Conservation (phyloP, 768 basidiomycete genomes). For the Mycena chlorophos region DNA sequence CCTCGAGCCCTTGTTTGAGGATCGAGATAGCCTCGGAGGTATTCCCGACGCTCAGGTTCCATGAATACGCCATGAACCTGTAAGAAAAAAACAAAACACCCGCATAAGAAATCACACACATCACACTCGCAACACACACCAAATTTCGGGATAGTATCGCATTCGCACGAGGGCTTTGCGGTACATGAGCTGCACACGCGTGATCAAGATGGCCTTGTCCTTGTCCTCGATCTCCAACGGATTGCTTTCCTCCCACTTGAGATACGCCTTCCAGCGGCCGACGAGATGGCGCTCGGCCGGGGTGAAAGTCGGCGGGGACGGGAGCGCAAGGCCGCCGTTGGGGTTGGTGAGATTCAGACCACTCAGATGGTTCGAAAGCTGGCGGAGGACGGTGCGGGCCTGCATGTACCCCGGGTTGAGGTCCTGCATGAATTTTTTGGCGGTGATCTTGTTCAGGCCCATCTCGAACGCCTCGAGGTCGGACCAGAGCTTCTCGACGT, state of each 20-base stretch:
- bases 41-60: slow-evolving; percentile 74
- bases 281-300: slow-evolving; percentile 70
- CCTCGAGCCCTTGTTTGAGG: slow-evolving; percentile 82
- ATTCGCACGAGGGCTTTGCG: slow-evolving; percentile 88
- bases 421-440: slow-evolving; percentile 94
- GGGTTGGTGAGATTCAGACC: slow-evolving; percentile 54
- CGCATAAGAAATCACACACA: slow-evolving; percentile 7
- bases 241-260: slow-evolving; percentile 95
- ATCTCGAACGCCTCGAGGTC: slow-evolving; percentile 93
- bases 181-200: slow-evolving; percentile 79
- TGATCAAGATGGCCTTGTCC: slow-evolving; percentile 64
- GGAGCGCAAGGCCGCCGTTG: slow-evolving; percentile 59
- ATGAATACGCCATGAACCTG: slow-evolving; percentile 91
- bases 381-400: slow-evolving; percentile 83
- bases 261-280: slow-evolving; percentile 87
- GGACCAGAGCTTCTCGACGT: slow-evolving; percentile 90
- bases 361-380: slow-evolving; percentile 69
- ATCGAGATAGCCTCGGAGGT: slow-evolving; percentile 80
- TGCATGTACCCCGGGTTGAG: slow-evolving; percentile 95
- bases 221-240: slow-evolving; percentile 90
- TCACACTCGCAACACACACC: slow-evolving; percentile 49
- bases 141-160: slow-evolving; percentile 94
- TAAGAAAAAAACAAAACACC: neutral
- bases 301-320: slow-evolving; percentile 71
- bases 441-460: slow-evolving; percentile 85